Base-by-base conservation (phyloP, 2,329 filamentous ascomycete genomes). In the Claviceps lovelessii region DNA sequence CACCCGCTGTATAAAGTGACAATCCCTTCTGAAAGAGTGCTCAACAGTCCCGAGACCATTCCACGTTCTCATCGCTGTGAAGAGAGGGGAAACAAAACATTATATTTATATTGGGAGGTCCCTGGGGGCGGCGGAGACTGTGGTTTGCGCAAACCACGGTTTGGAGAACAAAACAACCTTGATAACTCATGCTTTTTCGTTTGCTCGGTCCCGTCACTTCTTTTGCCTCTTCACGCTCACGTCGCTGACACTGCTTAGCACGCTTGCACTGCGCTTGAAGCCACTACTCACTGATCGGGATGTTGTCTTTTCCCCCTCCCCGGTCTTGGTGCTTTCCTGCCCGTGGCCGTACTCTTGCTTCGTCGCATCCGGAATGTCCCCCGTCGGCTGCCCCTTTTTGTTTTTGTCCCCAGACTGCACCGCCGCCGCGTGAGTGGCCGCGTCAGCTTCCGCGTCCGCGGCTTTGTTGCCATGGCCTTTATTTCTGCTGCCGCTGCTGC, bases 221-320 rank as follows among this genome's bases (percentile, higher is more conserved):
- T 78, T 81, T 61, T 76, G 75, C 57, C 78, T 72, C 66, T 82
- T 82, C 4, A 69, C 63, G 60, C 76, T 80, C 68, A 79, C 80
- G 57, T 88, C 84, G 65, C 85, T 89, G 6, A 72, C 72, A 17
- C 76, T 73, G 66, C 87, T 91, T 53, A 94, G 67, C 37, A 90
- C 87, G 67, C 88, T 94, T 1, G 88, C 88, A 65, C 88, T 93
- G 56, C 89, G 79, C 73, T 94, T 94, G 59, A 86, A 84, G 0
- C 70, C 61, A 9, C 65, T 73, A 58, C 70, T 73, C 15, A 64
- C 66, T 2, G 70, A 70, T 48, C 69, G 63, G 11, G 54, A 56
- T 17, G 59, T 61, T 59, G 47, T 35, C 31, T 62, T 70, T 42
- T 65, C 67, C n/a, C 63, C 15, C 57, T 68, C 55, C 13, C 37